Conservation (phyloP, 768 basidiomycete genomes). For the Pulveroboletus sp. region DNA sequence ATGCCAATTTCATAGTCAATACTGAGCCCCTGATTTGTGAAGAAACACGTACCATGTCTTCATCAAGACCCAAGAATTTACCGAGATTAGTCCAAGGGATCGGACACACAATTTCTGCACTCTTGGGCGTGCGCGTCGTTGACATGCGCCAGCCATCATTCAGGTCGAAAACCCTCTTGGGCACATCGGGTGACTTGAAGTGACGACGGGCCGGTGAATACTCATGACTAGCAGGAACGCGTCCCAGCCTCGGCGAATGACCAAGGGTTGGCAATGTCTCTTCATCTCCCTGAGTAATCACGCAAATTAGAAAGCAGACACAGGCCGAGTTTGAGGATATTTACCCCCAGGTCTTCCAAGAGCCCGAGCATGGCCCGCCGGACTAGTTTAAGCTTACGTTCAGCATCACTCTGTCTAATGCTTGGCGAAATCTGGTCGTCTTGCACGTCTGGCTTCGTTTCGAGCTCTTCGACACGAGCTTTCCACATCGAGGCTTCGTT, state of each 20-base stretch:
- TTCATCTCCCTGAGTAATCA: conserved; percentile 19
- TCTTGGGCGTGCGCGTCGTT: conserved; percentile 37
- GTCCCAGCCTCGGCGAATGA: conserved; percentile 11
- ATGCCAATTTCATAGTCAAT: background rate
- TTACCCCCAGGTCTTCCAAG: conserved; percentile 40
- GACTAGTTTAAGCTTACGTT: conserved; percentile 32
- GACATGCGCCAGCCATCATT: conserved; percentile 41
- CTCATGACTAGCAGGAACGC: background rate
- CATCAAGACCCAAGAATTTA: conserved; percentile 32
- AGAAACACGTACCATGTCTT: conserved; percentile 39
- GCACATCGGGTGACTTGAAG: conserved; percentile 2
- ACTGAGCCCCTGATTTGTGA: background rate
- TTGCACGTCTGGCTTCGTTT: conserved; percentile 26
- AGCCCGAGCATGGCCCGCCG: conserved; percentile 42
- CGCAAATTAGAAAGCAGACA: background rate
- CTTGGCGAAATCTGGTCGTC: conserved; percentile 27
- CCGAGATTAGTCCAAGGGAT: conserved; percentile 27
- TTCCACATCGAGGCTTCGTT: conserved; percentile 22
- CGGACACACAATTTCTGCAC: conserved; percentile 31
- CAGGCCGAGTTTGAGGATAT: background rate
- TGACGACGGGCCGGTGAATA: conserved; percentile 8
- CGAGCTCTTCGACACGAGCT: conserved; percentile 37
- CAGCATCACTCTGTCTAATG: conserved; percentile 33
- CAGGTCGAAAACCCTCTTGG: conserved; percentile 7
- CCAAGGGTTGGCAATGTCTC: conserved; percentile 7